Evolutionary conservation across 1,284 basidiomycete species (phyloP).

Genomic region (Cystobasidium pallidum): DNA sequence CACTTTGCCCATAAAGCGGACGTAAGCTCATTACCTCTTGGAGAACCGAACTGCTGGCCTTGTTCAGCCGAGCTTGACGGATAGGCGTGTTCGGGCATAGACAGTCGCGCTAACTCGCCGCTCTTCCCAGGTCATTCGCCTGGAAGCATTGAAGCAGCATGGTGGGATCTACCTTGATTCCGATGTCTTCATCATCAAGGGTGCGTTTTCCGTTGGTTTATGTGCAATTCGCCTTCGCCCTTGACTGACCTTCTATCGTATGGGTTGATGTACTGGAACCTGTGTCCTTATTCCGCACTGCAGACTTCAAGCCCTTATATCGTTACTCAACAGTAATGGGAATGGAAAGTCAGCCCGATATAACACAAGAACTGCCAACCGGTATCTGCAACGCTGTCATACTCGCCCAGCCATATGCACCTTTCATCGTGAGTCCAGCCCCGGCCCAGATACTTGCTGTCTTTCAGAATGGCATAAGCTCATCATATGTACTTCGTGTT

Average conservation of each 20-base stretch:
- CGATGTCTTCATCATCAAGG: slow-evolving; percentile 44
- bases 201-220: slow-evolving; percentile 2
- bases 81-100: neutral
- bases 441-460: too few relatives aligned
- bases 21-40: slow-evolving; percentile 25
- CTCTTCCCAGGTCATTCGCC: slow-evolving; percentile 52
- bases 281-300: neutral
- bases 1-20: slow-evolving; percentile 59
- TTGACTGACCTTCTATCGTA: neutral
- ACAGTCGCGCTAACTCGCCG: neutral
- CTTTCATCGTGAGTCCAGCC: slow-evolving; percentile 55
- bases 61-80: neutral
- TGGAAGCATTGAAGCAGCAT: slow-evolving; percentile 57
- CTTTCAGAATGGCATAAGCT: neutral
- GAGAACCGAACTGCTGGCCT: neutral
- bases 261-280: neutral
- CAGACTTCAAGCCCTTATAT: slow-evolving; percentile 36
- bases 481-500: neutral
- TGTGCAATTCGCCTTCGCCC: too few relatives aligned
- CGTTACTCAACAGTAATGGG: slow-evolving; percentile 58
- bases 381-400: slow-evolving; percentile 61
- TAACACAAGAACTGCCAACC: slow-evolving; percentile 51
- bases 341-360: slow-evolving; percentile 56
- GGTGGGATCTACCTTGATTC: slow-evolving; percentile 57
- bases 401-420: slow-evolving; percentile 57